Percentiles rank a stretch among this genome's conserved stretches.
These are phyloP conservation scores for Collybia mongolica DNA, from an alignment of 768 basidiomycete species.

Conservation along the genomic window DNA sequence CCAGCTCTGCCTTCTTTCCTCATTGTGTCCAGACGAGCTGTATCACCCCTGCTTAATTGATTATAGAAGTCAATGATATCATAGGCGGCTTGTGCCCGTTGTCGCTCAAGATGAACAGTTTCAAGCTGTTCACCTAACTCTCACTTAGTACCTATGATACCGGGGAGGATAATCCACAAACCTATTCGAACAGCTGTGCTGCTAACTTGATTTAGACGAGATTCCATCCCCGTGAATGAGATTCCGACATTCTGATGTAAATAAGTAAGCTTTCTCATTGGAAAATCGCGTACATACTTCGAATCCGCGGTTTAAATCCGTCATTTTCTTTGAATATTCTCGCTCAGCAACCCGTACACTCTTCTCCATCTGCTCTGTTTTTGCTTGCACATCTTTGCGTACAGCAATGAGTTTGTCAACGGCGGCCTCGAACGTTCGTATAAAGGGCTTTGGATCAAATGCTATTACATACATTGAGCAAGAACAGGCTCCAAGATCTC, in stretches of 20 bases:
- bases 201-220: conserved; percentile 89
- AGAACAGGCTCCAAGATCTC: neutral
- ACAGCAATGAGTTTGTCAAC: conserved; percentile 86
- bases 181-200: conserved; percentile 94
- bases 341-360: conserved; percentile 85
- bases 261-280: conserved; percentile 4
- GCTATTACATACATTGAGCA: conserved; percentile 42
- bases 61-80: conserved; percentile 94
- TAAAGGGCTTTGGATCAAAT: conserved; percentile 94
- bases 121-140: conserved; percentile 89
- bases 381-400: conserved; percentile 85
- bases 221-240: conserved; percentile 89
- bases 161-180: conserved; percentile 26
- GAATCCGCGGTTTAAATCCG: conserved; percentile 90
- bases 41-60: conserved; percentile 84
- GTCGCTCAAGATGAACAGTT: conserved; percentile 87
- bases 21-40: conserved; percentile 67
- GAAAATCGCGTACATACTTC: conserved; percentile 56
- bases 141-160: conserved; percentile 4
- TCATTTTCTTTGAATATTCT: conserved; percentile 92
- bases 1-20: conserved; percentile 90
- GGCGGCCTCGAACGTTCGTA: conserved; percentile 86
- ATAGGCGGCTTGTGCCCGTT: conserved; percentile 91
- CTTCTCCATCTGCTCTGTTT: conserved; percentile 92
- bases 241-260: conserved; percentile 74